Evolutionary conservation across 148 eudicot species (phyloP), one percentile per base, ranked within the genome.

Genomic region (Persicaria maculosa): DNA sequence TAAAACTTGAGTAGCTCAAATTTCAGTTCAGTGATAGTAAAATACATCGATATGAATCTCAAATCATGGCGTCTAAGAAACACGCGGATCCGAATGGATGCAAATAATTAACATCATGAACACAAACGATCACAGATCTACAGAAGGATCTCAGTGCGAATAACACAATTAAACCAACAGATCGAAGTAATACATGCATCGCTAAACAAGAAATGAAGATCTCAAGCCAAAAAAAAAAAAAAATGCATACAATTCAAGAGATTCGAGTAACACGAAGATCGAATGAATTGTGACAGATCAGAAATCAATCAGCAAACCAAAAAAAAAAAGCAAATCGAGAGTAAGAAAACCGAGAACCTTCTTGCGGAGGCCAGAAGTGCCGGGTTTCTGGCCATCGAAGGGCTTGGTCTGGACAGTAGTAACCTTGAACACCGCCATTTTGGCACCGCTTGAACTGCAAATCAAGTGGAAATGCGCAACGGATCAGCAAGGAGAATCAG

Each of bases 291-390:
- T 19, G 9, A 65, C 46, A 43, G 44, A 65, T 67, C 50, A 5
- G 22, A 16, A 4, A 76, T 19, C 6, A 12, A 62, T 36, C 65
- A 58, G 65, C 65, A 62, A 25, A 31, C 7, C 3, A 12, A 22
- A 12, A 22, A 64, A 44, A 46, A 20, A 45, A 71, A 3, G 57
- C 44, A 31, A 57, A 68, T 3, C 16, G 40, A 69, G 45, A 22
- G 43, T n/a, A 52, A 31, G 47, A 54, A 31, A 16, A 22, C 3
- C 55, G 47, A 44, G 46, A 48, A 88, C 92, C 89, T 88, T 88
- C 83, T 88, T 88, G 55, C 92, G 74, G 61, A 93, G 89, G 77
- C 98, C 98, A 53, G 98, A 93, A 48, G 98, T 93, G 17, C 98
- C 98, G 0, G 98, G 98, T 71, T 93, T 93, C 74, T 93, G 98